Base-by-base conservation (phyloP, 768 basidiomycete genomes). In the Heimioporus sp. region DNA sequence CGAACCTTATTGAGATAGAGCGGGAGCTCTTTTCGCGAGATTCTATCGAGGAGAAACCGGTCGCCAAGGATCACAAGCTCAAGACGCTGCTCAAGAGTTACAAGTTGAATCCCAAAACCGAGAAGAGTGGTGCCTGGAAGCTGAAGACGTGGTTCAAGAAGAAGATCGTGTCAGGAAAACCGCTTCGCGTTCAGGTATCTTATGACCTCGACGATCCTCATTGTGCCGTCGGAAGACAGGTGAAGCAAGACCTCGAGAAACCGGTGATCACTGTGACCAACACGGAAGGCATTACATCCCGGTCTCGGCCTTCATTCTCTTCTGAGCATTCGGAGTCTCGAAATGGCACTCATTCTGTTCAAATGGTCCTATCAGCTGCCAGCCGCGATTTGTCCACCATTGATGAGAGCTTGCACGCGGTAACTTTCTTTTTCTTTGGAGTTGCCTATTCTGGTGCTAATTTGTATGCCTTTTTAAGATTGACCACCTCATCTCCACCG, bases 91-190 rank as follows among this genome's bases (percentile, higher is more conserved):
- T 75, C 52, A 79, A 75, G 58, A 74, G 70, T 41, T 72, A 75
- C 60, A 75, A 72, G 43, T 69, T 74, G 35, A 51, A 67, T 41
- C 40, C 62, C 31, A 69, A 71, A 56, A 43, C 47, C 13, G 68
- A 69, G 46, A 64, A 63, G 17, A 62, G 71, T 15, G 74, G 77
- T 13, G 69, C 79, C 5, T 74, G 78, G 42, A 80, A 75, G 55
- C 63, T 87, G 41, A 85, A 80, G 57, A 74, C 79, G 5, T 87
- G 86, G 86, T 67, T 83, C 60, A 82, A 77, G 68, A 80, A 79
- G 55, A 85, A 85, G 54, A 72, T 86, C 28, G 57, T 69, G 9
- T 63, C 70, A 3, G 72, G 74, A 20, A 73, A 72, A n/a, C 57
- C 69, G 2, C 48, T 63, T 13, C 73, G 63, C 45, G 54, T 76